Evolutionary conservation across 352 stramenopile genomes (phyloP).

Genomic region (Nothophytophthora sp.): DNA sequence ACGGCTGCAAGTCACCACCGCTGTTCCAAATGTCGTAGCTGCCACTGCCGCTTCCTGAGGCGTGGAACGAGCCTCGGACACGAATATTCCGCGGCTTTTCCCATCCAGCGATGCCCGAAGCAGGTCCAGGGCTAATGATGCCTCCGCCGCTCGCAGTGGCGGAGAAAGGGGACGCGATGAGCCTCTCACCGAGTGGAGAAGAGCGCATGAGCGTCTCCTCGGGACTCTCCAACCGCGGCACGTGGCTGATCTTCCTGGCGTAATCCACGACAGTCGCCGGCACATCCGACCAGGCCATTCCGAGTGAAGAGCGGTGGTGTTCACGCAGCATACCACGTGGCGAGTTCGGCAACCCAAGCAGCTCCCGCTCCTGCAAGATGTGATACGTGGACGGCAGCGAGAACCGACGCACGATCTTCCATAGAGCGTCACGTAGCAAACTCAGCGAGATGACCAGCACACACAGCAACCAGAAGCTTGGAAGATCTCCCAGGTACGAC

Average conservation of each 20-base stretch:
- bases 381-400: constrained; percentile 71
- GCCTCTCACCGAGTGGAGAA: constrained; percentile 53
- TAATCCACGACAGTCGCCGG: constrained; percentile 54
- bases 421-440: constrained; percentile 64
- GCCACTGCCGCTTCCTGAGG: constrained; percentile 16
- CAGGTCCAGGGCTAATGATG: constrained; percentile 13
- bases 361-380: constrained; percentile 78
- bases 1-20: constrained; percentile 13
- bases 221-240: constrained; percentile 47
- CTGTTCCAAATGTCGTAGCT: too few species aligned
- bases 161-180: constrained; percentile 41
- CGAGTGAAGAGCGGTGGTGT: constrained; percentile 15
- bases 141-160: constrained; percentile 13
- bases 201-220: constrained; percentile 60
- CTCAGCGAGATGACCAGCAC: constrained; percentile 61
- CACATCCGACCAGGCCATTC: constrained; percentile 36
- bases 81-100: constrained; percentile 44
- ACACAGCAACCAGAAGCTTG: constrained; percentile 66
- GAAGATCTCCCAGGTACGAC: constrained; percentile 55
- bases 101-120: constrained; percentile 10
- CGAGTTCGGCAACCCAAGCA: constrained; percentile 60
- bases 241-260: constrained; percentile 43
- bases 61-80: constrained; percentile 57
- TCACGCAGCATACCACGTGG: constrained; percentile 54
- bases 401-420: constrained; percentile 73